Evolutionary conservation across 371 early-diverging fungal genomes (phyloP).

Genomic region (Mucor piriformis): DNA sequence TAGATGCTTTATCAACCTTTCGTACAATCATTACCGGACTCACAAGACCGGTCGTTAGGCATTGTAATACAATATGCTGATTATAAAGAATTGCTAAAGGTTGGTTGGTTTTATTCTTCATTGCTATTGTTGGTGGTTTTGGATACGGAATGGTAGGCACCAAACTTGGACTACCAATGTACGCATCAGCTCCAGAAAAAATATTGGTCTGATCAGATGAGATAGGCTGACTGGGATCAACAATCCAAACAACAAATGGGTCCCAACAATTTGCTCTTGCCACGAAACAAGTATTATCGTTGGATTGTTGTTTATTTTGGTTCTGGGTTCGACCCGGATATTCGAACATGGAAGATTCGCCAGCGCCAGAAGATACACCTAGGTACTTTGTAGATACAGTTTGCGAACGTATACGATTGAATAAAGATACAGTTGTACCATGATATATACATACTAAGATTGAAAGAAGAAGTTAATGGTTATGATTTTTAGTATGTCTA

Average conservation of each 20-base stretch:
- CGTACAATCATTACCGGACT: constrained; percentile 85
- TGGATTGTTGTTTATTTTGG: constrained; percentile 10
- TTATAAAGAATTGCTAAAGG: constrained; percentile 83
- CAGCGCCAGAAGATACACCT: constrained; percentile 68
- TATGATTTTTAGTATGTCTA: no score
- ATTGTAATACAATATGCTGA: constrained; percentile 83
- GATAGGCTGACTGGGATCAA: constrained; percentile 56
- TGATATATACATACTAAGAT: constrained; percentile 75
- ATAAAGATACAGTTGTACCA: constrained; percentile 79
- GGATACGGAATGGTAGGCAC: constrained; percentile 54
- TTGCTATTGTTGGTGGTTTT: constrained; percentile 64
- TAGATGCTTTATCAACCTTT: constrained; percentile 81
- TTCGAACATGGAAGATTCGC: constrained; percentile 46
- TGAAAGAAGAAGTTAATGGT: no score
- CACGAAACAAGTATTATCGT: constrained; percentile 71
- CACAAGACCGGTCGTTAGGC: constrained; percentile 80
- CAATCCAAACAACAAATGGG: constrained; percentile 87
- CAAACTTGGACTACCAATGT: constrained; percentile 31
- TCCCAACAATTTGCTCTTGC: constrained; percentile 84
- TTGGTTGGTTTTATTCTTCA: constrained; percentile 62
- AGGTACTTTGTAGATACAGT: constrained; percentile 87
- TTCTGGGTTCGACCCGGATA: constrained; percentile 25
- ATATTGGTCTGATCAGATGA: constrained; percentile 21
- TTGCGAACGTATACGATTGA: constrained; percentile 85
- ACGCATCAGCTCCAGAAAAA: constrained; percentile 34